Evolutionary conservation across 2,329 filamentous ascomycete genomes (phyloP), one percentile per base, ranked within the genome.

Genomic region (Colletotrichum orbiculare): DNA sequence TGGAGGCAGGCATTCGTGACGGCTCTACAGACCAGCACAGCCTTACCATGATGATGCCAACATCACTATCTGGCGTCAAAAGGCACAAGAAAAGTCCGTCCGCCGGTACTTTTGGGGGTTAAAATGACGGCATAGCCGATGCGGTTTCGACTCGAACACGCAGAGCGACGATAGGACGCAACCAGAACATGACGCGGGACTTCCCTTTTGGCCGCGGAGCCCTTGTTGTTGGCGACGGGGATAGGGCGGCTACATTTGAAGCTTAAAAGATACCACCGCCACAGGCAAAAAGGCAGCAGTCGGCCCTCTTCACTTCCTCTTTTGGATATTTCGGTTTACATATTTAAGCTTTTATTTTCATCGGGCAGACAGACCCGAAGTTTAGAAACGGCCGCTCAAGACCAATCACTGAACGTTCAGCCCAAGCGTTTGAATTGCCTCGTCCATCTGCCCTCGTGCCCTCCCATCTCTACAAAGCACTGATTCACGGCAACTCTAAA

Each of bases 221-320:
- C 11, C 47, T 63, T 8, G 34, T 15, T 12, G 48, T 49, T 48
- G 25, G 13, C 10, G 48, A 33, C 54, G n/a, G 13, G 48, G 48
- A 48, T 52, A 58, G 9, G 54, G 53, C 15, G 53, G 39, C 60
- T 50, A 49, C 54, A 58, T 33, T 54, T 43, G 25, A 39, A 57
- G 57, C 50, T 61, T 50, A 55, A 50, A 52, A 56, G 61, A 61
- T 58, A 61, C 57, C n/a, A n/a, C 55, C 25, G 15, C 17, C 10
- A 15, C 54, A 39, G 10, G 42, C 10, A 10, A 55, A 9, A 60
- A 46, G 39, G 41, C 50, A 39, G 25, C 41, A 17, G 15, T 43
- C 46, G 58, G 56, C 55, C 47, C 63, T 62, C 15, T 55, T 17
- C 13, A 47, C 45, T 43, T 53, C 35, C 37, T 43, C 17, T 63